These are phyloP conservation scores for Punctularia strigosozonata DNA, from an alignment of 768 basidiomycete genomes.

Conservation along the genomic window DNA sequence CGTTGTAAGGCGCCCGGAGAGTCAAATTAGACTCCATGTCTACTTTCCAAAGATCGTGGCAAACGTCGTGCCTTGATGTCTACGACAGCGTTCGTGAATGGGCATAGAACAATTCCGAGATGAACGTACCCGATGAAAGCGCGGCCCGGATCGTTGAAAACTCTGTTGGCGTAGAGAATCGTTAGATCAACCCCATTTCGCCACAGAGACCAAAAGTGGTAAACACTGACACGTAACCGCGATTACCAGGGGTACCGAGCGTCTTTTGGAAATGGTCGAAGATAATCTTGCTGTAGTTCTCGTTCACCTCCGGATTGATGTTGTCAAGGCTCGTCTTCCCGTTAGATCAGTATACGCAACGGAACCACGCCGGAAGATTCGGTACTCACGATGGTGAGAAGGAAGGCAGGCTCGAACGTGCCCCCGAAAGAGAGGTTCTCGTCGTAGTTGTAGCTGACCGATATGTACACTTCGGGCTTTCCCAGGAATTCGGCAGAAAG, in stretches of 20 bases:
- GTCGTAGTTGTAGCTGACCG: constrained; percentile 42
- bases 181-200: too few species aligned
- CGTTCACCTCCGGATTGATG: constrained; percentile 33
- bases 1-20: too few species aligned
- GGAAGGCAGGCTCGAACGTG: constrained; percentile 54
- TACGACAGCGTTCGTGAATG: neutral
- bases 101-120: neutral
- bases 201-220: neutral
- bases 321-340: constrained; percentile 50
- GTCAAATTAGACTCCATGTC: too few species aligned
- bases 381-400: constrained; percentile 41
- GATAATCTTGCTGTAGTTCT: constrained; percentile 41
- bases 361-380: neutral
- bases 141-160: constrained; percentile 16
- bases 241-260: constrained; percentile 34
- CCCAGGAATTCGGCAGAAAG: constrained; percentile 37
- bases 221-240: constrained; percentile 46
- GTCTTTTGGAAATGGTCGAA: constrained; percentile 43
- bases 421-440: constrained; percentile 50
- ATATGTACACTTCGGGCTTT: constrained; percentile 45
- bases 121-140: constrained; percentile 11
- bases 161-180: constrained; percentile 5
- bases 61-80: neutral
- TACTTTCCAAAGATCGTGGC: neutral
- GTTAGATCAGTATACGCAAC: too few species aligned